These are phyloP conservation scores for Dissophora globulifera DNA, from an alignment of 192 early-diverging fungal genomes.

Conservation along the genomic window DNA sequence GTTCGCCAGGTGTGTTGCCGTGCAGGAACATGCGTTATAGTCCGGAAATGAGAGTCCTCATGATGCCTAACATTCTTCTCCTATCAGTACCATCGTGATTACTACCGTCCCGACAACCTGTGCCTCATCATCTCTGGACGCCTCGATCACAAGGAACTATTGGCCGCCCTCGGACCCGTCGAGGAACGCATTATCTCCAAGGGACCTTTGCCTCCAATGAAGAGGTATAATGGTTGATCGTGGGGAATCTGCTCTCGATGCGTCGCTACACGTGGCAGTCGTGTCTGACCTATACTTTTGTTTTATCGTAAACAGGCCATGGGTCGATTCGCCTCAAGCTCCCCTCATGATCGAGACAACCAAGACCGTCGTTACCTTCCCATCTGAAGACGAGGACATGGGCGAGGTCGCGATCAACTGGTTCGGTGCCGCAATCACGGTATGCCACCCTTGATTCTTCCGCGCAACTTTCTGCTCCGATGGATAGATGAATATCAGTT, in stretches of 20 bases:
- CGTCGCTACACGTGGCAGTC: no score
- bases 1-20: slow-evolving; percentile 33
- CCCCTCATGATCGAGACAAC: slow-evolving; percentile 55
- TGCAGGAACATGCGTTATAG: no score
- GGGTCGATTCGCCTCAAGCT: slow-evolving; percentile 62
- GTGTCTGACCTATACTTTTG: neutral
- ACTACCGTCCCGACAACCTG: slow-evolving; percentile 71
- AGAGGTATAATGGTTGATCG: slow-evolving; percentile 39
- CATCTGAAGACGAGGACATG: slow-evolving; percentile 71
- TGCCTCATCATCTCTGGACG: slow-evolving; percentile 68
- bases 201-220: slow-evolving; percentile 56
- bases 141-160: slow-evolving; percentile 52
- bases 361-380: slow-evolving; percentile 62
- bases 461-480: neutral
- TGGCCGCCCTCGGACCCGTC: slow-evolving; percentile 58
- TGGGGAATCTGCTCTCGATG: no score
- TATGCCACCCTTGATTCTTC: slow-evolving; percentile 22
- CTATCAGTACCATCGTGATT: slow-evolving; percentile 62
- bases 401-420: slow-evolving; percentile 63
- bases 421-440: slow-evolving; percentile 64
- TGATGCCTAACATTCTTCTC: neutral
- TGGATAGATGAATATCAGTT: no score
- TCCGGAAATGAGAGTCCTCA: no score
- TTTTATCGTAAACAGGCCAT: slow-evolving; percentile 52
- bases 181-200: slow-evolving; percentile 65